These are phyloP conservation scores for Coemansia sp. DNA, from an alignment of 192 early-diverging fungal species.

Conservation along the genomic window DNA sequence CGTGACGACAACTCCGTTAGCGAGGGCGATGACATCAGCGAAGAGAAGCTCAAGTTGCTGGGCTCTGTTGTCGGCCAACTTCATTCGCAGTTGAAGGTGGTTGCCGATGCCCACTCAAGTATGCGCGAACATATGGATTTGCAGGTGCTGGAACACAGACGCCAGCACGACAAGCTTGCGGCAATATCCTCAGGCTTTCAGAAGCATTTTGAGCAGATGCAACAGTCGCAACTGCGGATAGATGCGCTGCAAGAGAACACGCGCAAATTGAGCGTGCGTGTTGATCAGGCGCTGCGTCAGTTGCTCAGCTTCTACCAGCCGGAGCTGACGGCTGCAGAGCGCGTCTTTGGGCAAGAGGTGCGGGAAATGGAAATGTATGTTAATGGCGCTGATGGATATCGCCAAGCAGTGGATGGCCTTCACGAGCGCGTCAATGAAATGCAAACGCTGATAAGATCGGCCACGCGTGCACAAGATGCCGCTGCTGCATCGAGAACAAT, in stretches of 20 bases:
- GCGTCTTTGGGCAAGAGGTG: slow-evolving; percentile 30
- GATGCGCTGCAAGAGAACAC: slow-evolving; percentile 43
- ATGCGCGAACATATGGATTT: slow-evolving; percentile 40
- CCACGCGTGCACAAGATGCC: slow-evolving; percentile 13
- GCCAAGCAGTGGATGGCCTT: slow-evolving; percentile 22
- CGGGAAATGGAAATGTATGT: slow-evolving; percentile 26
- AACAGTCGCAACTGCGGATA: slow-evolving; percentile 44
- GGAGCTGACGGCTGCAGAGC: slow-evolving; percentile 61
- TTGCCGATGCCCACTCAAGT: slow-evolving; percentile 46
- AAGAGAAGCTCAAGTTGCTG: slow-evolving; percentile 38
- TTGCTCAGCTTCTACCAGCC: slow-evolving; percentile 64
- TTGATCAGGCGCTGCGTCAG: slow-evolving; percentile 64
- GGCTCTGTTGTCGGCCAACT: slow-evolving; percentile 47
- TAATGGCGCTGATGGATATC: slow-evolving; percentile 31
- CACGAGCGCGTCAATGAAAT: slow-evolving; percentile 35
- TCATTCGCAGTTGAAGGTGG: slow-evolving; percentile 49
- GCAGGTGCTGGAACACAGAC: slow-evolving; percentile 51
- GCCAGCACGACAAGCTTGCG: slow-evolving; percentile 50
- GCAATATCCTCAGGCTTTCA: slow-evolving; percentile 39
- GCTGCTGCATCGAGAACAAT: slow-evolving; percentile 6
- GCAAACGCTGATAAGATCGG: slow-evolving; percentile 15
- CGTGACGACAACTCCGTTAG: slow-evolving; percentile 18
- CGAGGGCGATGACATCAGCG: slow-evolving; percentile 26
- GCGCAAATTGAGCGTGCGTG: slow-evolving; percentile 51
- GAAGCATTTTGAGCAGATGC: slow-evolving; percentile 47